Conservation (phyloP, 805 yeast species). For the Priceomyces castillae region DNA sequence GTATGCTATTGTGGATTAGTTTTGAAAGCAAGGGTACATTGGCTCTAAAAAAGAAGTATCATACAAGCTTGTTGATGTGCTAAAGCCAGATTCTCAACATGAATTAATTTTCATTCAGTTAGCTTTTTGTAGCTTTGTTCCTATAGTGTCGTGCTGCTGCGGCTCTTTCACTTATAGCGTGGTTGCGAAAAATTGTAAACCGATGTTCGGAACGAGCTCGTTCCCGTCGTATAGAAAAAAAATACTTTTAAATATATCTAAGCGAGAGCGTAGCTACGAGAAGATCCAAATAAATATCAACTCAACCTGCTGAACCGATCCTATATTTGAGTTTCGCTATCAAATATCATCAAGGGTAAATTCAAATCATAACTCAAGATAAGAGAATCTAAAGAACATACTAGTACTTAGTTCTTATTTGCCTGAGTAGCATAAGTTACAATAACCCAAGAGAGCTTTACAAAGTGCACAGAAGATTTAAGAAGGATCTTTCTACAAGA, state of each 20-base stretch:
- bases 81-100: too few species aligned
- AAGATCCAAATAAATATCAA: not conserved
- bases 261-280: not conserved
- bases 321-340: not conserved
- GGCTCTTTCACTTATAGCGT: not conserved
- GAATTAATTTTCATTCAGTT: too few species aligned
- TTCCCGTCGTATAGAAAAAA: conserved; percentile 4
- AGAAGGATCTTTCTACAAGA: too few species aligned
- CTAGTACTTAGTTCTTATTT: not conserved
- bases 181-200: conserved; percentile 5
- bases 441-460: not conserved
- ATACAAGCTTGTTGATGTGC: too few species aligned
- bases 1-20: too few species aligned
- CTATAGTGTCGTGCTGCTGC: not conserved
- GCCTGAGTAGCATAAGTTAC: not conserved
- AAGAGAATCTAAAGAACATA: not conserved
- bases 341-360: not conserved
- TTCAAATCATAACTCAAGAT: not conserved
- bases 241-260: not conserved
- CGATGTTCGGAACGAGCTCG: conserved; percentile 6
- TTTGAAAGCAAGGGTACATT: too few species aligned
- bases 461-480: not conserved
- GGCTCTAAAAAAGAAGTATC: too few species aligned
- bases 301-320: not conserved
- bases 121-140: not conserved